Base-by-base conservation (phyloP, 257 asterid species). In the Solanum megistacrolobum region DNA sequence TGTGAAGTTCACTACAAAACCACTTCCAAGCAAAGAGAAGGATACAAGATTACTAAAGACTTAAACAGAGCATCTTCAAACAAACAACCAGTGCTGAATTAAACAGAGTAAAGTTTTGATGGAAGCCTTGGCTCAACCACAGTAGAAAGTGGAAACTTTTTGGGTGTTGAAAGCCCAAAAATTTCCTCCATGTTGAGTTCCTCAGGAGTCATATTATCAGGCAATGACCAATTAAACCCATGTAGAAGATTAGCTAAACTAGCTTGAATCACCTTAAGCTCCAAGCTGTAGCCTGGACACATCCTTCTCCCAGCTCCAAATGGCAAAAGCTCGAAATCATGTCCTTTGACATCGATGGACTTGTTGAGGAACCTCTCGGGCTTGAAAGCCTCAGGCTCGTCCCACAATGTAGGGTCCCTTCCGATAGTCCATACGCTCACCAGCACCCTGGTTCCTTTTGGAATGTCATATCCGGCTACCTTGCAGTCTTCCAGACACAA, bases 401-500 rank as follows among this genome's bases (percentile, higher is more conserved):
- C 92, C 94, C 94, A 92, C 75, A 92, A 9, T 3, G 68, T 66
- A 1, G 92, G 91, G 38, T 92, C 93, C 43, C 94, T 86, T 6
- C 91, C 91, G 0, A 91, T 90, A 5, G 94, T 86, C 92, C 92
- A 91, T 7, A 88, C 88, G 25, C 68, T 92, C 20, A 92, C 91
- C 0, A 91, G 69, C 27, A 92, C 84, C n/a, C 87, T 60, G 27
- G 92, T 91, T 12, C 93, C 94, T 78, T 89, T 87, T 20, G 4
- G 72, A 62, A 91, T 34, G 43, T 92, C 93, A 16, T 92, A 92
- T 9, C 92, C 93, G 3, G 58, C 89, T 1, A 94, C 96, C 90
- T 93, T 88, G 14, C 96, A 93, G 36, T 96, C 96, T 85, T 95
- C 92, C 0, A 95, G 91, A 1, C 94, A 60, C 5, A 60, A 35